Evolutionary conservation across 805 yeast genomes (phyloP).

Genomic region (Starmerella sp.): DNA sequence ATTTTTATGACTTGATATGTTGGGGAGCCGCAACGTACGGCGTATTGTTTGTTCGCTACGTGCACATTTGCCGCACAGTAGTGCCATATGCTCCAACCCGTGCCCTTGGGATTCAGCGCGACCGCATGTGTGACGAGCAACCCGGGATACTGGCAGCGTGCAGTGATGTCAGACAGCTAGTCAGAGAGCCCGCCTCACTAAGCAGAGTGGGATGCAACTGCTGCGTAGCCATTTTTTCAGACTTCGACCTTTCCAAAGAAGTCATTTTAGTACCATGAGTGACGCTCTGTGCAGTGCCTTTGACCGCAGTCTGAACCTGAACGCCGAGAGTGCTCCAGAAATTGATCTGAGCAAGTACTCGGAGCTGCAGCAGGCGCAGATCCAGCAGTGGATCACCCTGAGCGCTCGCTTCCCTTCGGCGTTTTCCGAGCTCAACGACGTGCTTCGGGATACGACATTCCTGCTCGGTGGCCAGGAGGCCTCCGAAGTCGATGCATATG

Average conservation of each 20-base stretch:
- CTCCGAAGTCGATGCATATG: conserved; percentile 57
- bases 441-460: conserved; percentile 59
- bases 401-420: conserved; percentile 49
- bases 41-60: background rate
- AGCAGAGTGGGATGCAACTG: background rate
- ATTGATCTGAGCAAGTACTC: conserved; percentile 22
- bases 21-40: no score
- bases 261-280: conserved; percentile 7
- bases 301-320: conserved; percentile 23
- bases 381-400: conserved; percentile 69
- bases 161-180: background rate
- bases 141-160: background rate
- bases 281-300: conserved; percentile 24
- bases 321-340: conserved; percentile 13
- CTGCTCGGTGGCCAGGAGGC: conserved; percentile 52
- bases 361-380: conserved; percentile 52
- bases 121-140: background rate
- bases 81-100: background rate
- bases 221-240: conserved; percentile 5
- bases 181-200: background rate
- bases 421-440: conserved; percentile 49
- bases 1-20: no score
- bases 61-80: background rate
- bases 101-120: background rate
- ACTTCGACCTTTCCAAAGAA: background rate